Conservation (phyloP, 768 basidiomycete species). For the Austroboletus eburneus region DNA sequence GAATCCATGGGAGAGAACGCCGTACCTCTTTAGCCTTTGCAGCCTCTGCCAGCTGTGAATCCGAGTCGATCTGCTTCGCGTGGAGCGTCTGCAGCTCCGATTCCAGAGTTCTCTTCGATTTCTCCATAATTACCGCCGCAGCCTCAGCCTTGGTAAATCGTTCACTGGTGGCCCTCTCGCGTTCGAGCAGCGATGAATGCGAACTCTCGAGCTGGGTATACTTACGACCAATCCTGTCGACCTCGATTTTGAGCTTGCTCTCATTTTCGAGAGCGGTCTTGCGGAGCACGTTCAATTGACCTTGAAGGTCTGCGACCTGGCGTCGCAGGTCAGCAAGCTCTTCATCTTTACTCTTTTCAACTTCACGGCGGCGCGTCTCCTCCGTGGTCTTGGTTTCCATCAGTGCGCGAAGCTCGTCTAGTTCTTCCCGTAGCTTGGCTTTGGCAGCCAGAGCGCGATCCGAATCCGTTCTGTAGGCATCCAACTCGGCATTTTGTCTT, state of each 20-base stretch:
- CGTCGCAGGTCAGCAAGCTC: constrained; percentile 72
- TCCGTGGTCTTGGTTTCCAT: constrained; percentile 85
- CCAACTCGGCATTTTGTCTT: constrained; percentile 58
- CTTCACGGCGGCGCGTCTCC: constrained; percentile 78
- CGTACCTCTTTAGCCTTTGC: constrained; percentile 71
- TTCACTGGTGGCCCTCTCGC: constrained; percentile 49
- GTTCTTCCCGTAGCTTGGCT: constrained; percentile 69
- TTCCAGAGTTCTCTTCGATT: constrained; percentile 60
- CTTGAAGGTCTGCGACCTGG: constrained; percentile 57
- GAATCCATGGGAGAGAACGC: not conserved
- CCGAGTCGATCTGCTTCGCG: constrained; percentile 62
- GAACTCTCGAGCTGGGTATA: constrained; percentile 55
- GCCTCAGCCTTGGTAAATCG: constrained; percentile 47
- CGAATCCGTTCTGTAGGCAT: constrained; percentile 51
- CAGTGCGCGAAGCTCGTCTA: constrained; percentile 80
- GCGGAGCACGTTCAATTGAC: constrained; percentile 64
- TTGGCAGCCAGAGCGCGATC: constrained; percentile 44
- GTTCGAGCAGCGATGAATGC: constrained; percentile 61
- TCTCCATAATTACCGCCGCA: constrained; percentile 57
- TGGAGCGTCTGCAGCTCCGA: constrained; percentile 71
- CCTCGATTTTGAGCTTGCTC: constrained; percentile 70
- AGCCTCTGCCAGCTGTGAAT: constrained; percentile 59
- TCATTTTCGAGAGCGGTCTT: constrained; percentile 59
- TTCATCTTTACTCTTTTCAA: constrained; percentile 80
- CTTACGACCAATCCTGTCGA: constrained; percentile 61